Evolutionary conservation across 371 early-diverging fungal species (phyloP), one percentile per base, ranked within the genome.

Genomic region (Mucor piriformis): DNA sequence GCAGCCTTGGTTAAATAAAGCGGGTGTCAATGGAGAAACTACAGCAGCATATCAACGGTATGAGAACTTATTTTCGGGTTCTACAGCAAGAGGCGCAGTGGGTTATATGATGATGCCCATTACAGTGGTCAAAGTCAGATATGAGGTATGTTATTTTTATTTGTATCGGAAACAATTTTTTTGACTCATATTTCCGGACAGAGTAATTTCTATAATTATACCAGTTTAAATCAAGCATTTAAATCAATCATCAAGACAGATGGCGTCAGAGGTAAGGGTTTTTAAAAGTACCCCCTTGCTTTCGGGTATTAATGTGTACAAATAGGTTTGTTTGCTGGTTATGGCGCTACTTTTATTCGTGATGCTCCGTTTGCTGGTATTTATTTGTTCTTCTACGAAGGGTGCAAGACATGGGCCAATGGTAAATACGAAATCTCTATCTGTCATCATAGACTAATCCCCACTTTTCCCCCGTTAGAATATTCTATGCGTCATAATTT

Each of bases 351-450:
- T 6, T 91, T 89, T 27, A 81, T 95, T 50, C 81, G 97, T 21
- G 98, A 98, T 71, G 96, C 96, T 3, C 98, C 98, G 16, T 88
- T 92, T 72, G 95, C 98, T 18, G 98, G 97, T 10, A 83, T 96
- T n/a, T 97, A 96, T 66, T 81, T 97, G 13, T 81, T 91, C n/a
- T 84, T 95, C 54, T 98, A 98, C 67, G 96, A 96, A 71, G 74
- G 85, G 4, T 76, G 73, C 50, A 93, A 93, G 51, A 23, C 66
- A 35, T 52, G 59, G 27, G 65, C 82, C 8, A 74, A 83, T 47
- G 74, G 81, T 84, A 81, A 34, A 66, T 25, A 23, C 6, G n/a
- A 15, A 12, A 38, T 15, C 12, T 16, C 18, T 16, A 18, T 18
- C 38, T 35, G 25, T 29, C 13, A 37, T 8, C 18, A 42, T 6